These are phyloP conservation scores for Colletotrichum liaoningense DNA, from an alignment of 2,329 filamentous ascomycete genomes.

Conservation along the genomic window DNA sequence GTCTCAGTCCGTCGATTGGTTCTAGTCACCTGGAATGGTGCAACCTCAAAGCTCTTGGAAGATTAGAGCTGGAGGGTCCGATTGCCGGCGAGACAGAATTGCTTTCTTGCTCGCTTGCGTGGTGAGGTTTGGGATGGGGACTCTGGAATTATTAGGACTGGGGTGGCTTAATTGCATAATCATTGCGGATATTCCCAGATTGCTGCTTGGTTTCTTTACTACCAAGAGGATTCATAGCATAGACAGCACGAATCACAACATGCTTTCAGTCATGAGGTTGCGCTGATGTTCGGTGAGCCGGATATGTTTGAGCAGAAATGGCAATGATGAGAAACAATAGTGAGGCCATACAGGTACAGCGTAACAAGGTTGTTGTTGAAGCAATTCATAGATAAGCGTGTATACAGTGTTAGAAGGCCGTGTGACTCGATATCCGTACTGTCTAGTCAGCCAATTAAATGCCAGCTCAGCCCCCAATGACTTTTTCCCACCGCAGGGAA, in stretches of 20 bases:
- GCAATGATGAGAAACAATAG: not conserved
- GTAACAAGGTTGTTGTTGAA: not conserved
- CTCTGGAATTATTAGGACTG: not conserved
- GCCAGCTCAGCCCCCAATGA: slow-evolving; percentile 3
- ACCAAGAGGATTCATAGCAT: not conserved
- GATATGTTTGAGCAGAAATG: not conserved
- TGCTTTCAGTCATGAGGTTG: not conserved
- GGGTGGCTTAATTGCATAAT: slow-evolving; percentile 1
- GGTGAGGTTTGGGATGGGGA: not conserved
- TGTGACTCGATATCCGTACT: not conserved
- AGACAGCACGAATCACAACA: not conserved
- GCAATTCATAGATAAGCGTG: not conserved
- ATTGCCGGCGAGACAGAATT: slow-evolving; percentile 1
- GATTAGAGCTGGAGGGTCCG: slow-evolving; percentile 15
- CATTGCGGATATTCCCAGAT: slow-evolving; percentile 1
- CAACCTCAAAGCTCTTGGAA: slow-evolving; percentile 21
- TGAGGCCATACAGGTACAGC: not conserved
- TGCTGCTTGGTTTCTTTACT: not conserved
- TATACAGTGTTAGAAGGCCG: not conserved
- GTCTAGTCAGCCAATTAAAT: not conserved
- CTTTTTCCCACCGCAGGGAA: slow-evolving; percentile 15
- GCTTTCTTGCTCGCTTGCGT: not conserved
- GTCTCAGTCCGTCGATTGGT: slow-evolving; percentile 6
- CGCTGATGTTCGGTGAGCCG: not conserved
- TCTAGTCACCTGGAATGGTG: slow-evolving; percentile 18